These are phyloP conservation scores for Chlamydomonas sphaeroides DNA, from an alignment of 139 green algal species.

Conservation along the genomic window DNA sequence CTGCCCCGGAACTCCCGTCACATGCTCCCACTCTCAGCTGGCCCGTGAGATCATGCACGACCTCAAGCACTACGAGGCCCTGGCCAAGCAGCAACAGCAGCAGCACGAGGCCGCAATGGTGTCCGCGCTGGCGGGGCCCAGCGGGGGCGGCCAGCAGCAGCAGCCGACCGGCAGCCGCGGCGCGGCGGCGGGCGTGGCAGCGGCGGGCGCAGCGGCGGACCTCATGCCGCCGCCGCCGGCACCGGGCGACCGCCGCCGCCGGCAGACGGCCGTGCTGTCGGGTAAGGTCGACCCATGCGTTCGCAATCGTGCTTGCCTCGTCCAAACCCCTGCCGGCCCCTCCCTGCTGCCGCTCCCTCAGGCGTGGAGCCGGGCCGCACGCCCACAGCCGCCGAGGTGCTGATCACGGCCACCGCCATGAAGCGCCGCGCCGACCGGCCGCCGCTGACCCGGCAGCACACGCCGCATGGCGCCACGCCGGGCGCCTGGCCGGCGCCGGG, in stretches of 20 bases:
- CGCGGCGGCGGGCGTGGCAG: too few relatives aligned
- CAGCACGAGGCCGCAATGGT: slow-evolving; percentile 25
- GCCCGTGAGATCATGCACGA: slow-evolving; percentile 89
- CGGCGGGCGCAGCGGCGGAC: too few relatives aligned
- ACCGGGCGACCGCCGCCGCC: not conserved
- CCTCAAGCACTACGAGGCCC: slow-evolving; percentile 74
- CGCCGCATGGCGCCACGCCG: not conserved
- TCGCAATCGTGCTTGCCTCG: too few relatives aligned
- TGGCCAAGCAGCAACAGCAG: slow-evolving; percentile 45
- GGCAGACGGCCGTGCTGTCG: not conserved
- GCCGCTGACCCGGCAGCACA: not conserved
- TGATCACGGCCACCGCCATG: slow-evolving; percentile 17
- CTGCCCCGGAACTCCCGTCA: too few relatives aligned
- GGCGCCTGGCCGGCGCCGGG: not conserved
- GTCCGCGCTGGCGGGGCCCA: not conserved
- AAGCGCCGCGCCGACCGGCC: not conserved
- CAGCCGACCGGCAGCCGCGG: not conserved
- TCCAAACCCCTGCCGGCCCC: too few relatives aligned
- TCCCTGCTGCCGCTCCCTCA: not conserved
- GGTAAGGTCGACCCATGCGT: too few relatives aligned
- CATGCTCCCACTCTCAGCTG: too few relatives aligned
- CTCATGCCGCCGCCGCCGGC: not conserved
- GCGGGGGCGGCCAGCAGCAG: not conserved
- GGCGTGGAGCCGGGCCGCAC: slow-evolving; percentile 36
- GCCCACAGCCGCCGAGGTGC: slow-evolving; percentile 54